Evolutionary conservation across 345 rosid genomes (phyloP).

Genomic region (Aegle marmelos): DNA sequence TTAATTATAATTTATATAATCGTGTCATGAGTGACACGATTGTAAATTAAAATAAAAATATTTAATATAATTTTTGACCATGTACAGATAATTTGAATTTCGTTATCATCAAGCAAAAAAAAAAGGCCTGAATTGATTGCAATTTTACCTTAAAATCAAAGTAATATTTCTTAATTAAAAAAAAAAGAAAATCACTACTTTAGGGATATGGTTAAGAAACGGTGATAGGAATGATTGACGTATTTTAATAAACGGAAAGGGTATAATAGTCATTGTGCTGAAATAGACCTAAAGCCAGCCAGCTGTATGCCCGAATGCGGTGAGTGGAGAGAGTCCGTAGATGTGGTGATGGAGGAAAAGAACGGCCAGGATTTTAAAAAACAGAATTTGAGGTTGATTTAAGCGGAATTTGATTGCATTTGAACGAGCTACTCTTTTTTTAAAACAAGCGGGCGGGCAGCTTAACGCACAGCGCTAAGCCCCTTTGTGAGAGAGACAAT

Average conservation of each 20-base stretch:
- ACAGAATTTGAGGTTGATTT: conserved; percentile 33
- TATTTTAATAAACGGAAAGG: background rate
- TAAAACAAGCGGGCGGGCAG: conserved; percentile 43
- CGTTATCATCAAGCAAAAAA: background rate
- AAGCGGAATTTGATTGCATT: conserved; percentile 38
- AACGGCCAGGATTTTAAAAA: conserved; percentile 36
- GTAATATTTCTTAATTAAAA: background rate
- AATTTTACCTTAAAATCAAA: background rate
- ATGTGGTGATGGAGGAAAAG: background rate
- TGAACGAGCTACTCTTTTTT: conserved; percentile 23
- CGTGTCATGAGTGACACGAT: too few relatives aligned
- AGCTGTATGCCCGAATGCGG: conserved; percentile 30
- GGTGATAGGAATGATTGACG: too few relatives aligned
- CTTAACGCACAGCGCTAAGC: conserved; percentile 6
- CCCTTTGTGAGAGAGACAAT: background rate
- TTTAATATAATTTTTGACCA: too few relatives aligned
- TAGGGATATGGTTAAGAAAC: background rate
- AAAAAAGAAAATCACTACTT: background rate
- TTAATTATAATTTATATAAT: too few relatives aligned
- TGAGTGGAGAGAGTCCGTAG: conserved; percentile 28
- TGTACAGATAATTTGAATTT: background rate
- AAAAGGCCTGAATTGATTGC: background rate
- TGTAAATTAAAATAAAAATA: too few relatives aligned
- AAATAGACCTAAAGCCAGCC: conserved; percentile 30
- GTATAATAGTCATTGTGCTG: conserved; percentile 8